phyloP scores from a whole-genome alignment of 176 grass and related monocot genomes.

The Aegilops bicornis region DNA sequence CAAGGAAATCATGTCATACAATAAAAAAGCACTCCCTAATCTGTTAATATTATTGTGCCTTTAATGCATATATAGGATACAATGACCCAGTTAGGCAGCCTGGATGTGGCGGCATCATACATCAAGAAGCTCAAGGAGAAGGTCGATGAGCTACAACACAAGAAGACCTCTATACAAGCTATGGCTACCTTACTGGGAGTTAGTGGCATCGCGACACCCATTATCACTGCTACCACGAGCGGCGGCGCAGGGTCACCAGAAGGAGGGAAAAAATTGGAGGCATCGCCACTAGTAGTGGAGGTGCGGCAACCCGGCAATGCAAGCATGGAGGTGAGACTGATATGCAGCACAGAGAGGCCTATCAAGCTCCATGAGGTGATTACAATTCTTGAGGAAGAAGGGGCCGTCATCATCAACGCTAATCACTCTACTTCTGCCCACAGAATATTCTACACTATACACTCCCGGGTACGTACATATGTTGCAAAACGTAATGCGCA shows the following conservation, averaged over 20 bases:
- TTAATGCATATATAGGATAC: slow-evolving; percentile 17
- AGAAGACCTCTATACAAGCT: neutral
- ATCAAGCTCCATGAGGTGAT: slow-evolving; percentile 59
- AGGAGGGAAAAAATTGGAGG: neutral
- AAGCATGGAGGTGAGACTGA: slow-evolving; percentile 51
- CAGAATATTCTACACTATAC: slow-evolving; percentile 51
- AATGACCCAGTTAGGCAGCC: slow-evolving; percentile 41
- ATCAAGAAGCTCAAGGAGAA: slow-evolving; percentile 55
- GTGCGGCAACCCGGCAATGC: slow-evolving; percentile 34
- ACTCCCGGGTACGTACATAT: slow-evolving; percentile 40
- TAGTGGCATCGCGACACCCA: neutral
- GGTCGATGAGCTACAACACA: slow-evolving; percentile 42
- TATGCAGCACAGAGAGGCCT: slow-evolving; percentile 19
- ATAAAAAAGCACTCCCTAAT: neutral
- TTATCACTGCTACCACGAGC: neutral
- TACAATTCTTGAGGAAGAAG: slow-evolving; percentile 69
- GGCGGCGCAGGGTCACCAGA: neutral
- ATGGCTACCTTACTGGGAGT: neutral
- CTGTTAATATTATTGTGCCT: neutral
- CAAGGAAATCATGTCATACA: no score
- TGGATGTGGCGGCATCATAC: slow-evolving; percentile 52
- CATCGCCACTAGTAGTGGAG: slow-evolving; percentile 21
- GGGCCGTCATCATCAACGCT: slow-evolving; percentile 44
- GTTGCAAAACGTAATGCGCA: neutral
- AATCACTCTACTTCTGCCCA: slow-evolving; percentile 30